phyloP scores from a whole-genome alignment of 2,329 filamentous ascomycete genomes.

The Arthrobotrys sphaeroides region DNA sequence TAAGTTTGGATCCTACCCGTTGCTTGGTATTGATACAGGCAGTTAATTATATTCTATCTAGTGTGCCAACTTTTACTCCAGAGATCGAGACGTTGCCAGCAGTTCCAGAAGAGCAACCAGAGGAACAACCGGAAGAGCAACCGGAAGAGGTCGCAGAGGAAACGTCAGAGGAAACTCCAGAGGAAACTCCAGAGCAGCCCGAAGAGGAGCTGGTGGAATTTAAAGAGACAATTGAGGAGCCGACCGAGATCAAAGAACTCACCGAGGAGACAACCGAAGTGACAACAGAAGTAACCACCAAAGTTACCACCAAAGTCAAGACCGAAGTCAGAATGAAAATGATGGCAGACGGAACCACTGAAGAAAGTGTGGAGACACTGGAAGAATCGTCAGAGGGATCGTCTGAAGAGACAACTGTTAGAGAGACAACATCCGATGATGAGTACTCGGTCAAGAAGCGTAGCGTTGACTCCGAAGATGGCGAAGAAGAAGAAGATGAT shows the following conservation, averaged over 20 bases:
- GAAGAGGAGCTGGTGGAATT: neutral
- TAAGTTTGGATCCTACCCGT: neutral
- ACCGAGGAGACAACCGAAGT: conserved; percentile 2
- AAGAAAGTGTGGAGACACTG: neutral
- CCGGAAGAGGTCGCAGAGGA: neutral
- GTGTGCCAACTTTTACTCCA: neutral
- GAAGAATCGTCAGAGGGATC: neutral
- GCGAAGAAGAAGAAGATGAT: neutral
- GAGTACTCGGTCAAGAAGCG: neutral
- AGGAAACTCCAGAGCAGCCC: neutral
- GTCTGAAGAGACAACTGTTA: neutral
- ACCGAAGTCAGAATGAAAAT: neutral
- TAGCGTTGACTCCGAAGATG: neutral
- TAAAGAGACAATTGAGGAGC: neutral
- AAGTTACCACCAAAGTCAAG: neutral
- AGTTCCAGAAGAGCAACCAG: neutral
- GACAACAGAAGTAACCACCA: neutral
- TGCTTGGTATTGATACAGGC: neutral
- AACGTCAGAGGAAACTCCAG: neutral
- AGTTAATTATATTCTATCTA: neutral
- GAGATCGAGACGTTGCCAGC: neutral
- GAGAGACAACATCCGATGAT: neutral
- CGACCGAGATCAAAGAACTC: neutral
- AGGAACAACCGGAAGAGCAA: neutral
- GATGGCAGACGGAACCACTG: neutral